Percentiles rank a stretch among this genome's conserved stretches.
These are phyloP conservation scores for Blastobotrys apis DNA, from an alignment of 1,139 yeast species.

Conservation along the genomic window DNA sequence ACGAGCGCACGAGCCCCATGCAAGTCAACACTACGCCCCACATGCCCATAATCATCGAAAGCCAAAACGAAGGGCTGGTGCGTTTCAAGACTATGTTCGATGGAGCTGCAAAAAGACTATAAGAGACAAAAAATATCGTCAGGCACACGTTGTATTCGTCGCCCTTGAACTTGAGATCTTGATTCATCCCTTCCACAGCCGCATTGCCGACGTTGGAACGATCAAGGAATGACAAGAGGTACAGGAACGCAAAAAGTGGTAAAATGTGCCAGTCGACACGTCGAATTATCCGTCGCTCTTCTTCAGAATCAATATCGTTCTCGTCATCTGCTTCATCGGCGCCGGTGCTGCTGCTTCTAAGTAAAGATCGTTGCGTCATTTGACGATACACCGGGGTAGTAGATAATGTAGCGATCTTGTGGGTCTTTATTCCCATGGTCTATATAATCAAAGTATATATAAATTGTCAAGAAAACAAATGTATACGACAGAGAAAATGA, in stretches of 20 bases:
- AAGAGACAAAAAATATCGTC: constrained; percentile 57
- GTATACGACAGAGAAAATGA: no score
- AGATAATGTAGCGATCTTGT: no score
- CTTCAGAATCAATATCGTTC: background rate
- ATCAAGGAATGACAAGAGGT: constrained; percentile 53
- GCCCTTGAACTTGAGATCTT: constrained; percentile 47
- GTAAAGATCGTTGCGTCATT: no score
- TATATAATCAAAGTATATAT: no score
- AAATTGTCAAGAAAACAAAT: no score
- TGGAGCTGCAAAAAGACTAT: constrained; percentile 54
- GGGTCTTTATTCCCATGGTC: no score
- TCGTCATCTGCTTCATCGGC: no score
- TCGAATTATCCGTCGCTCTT: background rate
- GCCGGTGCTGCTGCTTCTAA: no score
- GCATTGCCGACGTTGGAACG: constrained; percentile 60
- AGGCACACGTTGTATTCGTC: constrained; percentile 46
- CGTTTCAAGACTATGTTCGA: constrained; percentile 40
- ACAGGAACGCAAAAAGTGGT: constrained; percentile 42
- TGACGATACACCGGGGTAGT: no score
- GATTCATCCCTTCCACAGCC: constrained; percentile 52
- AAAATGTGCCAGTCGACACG: constrained; percentile 24
- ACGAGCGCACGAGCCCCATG: constrained; percentile 52
- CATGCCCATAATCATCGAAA: constrained; percentile 46
- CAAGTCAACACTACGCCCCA: constrained; percentile 59
- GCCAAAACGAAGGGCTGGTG: constrained; percentile 38